Evolutionary conservation across 2,329 filamentous ascomycete species (phyloP).

Genomic region (Penicillium occitanis): DNA sequence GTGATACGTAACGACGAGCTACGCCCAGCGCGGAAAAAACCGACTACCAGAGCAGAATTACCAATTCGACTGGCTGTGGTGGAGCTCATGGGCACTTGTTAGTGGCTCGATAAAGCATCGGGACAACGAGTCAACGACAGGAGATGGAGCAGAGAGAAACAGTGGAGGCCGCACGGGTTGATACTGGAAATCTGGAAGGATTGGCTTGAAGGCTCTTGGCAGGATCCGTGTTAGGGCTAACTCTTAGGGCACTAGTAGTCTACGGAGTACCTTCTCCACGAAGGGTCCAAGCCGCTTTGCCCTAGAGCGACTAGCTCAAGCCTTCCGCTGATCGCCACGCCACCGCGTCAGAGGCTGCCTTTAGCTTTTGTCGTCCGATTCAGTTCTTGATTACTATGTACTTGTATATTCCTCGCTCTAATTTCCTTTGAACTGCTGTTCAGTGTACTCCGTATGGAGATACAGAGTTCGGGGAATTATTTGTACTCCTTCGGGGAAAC

Average conservation of each 20-base stretch:
- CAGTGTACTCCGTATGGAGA: too few relatives aligned
- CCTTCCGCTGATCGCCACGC: slow-evolving; percentile 17
- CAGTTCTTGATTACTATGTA: not conserved
- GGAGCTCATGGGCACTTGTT: not conserved
- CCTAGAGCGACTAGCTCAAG: not conserved
- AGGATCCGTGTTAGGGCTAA: slow-evolving; percentile 6
- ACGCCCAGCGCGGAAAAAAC: slow-evolving; percentile 2
- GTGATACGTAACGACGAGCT: not conserved
- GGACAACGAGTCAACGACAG: not conserved
- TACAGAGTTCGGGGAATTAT: not conserved
- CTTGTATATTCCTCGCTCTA: not conserved
- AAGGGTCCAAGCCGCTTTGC: slow-evolving; percentile 1
- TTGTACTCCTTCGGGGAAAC: not conserved
- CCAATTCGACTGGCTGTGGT: not conserved
- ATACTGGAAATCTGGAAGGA: not conserved
- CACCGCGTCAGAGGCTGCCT: slow-evolving; percentile 11
- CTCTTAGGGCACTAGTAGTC: not conserved
- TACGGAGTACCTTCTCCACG: not conserved
- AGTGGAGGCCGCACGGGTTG: not conserved
- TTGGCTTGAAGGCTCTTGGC: not conserved
- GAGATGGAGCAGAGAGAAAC: not conserved
- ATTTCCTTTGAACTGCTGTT: not conserved
- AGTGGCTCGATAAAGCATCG: not conserved
- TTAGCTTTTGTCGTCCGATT: not conserved
- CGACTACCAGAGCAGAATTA: not conserved